Evolutionary conservation across 2,329 filamentous ascomycete species (phyloP), one percentile per base, ranked within the genome.

Genomic region (Colletotrichum australisinense): DNA sequence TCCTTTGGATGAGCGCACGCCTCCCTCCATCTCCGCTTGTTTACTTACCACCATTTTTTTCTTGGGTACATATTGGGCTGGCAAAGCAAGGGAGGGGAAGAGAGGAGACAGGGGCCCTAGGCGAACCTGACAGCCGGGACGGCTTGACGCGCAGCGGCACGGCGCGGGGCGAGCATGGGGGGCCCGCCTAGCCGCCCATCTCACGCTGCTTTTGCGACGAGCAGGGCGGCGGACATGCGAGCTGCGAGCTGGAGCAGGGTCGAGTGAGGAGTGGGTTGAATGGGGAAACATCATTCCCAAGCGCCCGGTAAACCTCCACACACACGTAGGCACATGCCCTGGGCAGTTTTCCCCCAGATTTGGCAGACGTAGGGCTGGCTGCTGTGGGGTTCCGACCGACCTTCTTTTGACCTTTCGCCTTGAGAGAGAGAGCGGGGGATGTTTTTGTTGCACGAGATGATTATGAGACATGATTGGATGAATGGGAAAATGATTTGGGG

Each of bases 391-490:
- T 72, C 52, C n/a, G 42, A 19, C 26, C 58, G 30, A 12, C 22
- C 53, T 62, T 24, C 28, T 63, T 26, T 26, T 28, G 22, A 65
- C 9, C 49, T 58, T 59, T 49, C 8, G 14, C 32, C 52, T 24
- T 32, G 72, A 73, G 38, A 42, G 38, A 19, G 38, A 19, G 38
- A 38, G 14, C 5, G 35, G 38, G 38, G 80, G 81, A 78, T 80
- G 79, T 64, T 77, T 82, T 77, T 82, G 80, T 85, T 85, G 84
- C 81, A 87, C 81, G 83, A 84, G 56, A 79, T 55, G 24, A 77
- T 83, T 83, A 88, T 82, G 86, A 85, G 77, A 84, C 83, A 86
- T 89, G 87, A 90, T 89, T 90, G 88, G 88, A 84, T 77, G 78
- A 79, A 72, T 67, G 66, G 77, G 77, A 75, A 79, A 79, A 79